Evolutionary conservation across 306 rosid genomes (phyloP).

Genomic region (Sicyos baderoa): DNA sequence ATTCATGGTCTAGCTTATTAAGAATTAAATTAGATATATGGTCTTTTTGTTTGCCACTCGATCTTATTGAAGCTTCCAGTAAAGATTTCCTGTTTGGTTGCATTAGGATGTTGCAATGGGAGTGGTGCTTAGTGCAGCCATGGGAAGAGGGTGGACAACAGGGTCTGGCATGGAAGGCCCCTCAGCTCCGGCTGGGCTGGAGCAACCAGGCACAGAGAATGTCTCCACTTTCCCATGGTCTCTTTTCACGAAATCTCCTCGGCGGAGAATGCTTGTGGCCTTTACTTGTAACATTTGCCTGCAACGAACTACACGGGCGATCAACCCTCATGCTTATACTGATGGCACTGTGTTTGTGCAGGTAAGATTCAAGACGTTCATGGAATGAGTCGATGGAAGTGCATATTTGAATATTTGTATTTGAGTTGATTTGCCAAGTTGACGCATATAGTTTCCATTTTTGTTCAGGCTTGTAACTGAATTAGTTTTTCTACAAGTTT

Average conservation of each 20-base stretch:
- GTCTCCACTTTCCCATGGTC: constrained; percentile 98
- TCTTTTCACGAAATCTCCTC: constrained; percentile 86
- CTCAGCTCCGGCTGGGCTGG: constrained; percentile 55
- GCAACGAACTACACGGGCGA: constrained; percentile 90
- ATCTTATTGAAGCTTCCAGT: constrained; percentile 2
- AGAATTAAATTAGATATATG: background rate
- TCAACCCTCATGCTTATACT: constrained; percentile 91
- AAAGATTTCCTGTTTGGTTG: background rate
- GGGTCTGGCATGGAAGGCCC: constrained; percentile 99
- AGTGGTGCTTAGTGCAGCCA: constrained; percentile 77
- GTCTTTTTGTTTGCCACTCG: background rate
- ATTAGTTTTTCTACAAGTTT: background rate
- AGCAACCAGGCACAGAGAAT: constrained; percentile 43
- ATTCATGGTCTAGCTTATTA: no score
- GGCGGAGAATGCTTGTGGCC: constrained; percentile 87
- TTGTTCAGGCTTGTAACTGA: background rate
- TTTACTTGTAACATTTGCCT: constrained; percentile 91
- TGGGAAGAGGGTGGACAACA: constrained; percentile 94
- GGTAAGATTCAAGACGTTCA: constrained; percentile 32
- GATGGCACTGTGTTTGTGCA: constrained; percentile 98
- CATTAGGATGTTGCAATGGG: constrained; percentile 94
- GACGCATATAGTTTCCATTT: constrained; percentile 6
- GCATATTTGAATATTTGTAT: background rate
- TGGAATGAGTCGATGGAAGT: constrained; percentile 13
- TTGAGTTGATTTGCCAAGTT: background rate